Evolutionary conservation across 1,139 yeast species (phyloP), one percentile per base, ranked within the genome.

Genomic region (Candida mesenterica): DNA sequence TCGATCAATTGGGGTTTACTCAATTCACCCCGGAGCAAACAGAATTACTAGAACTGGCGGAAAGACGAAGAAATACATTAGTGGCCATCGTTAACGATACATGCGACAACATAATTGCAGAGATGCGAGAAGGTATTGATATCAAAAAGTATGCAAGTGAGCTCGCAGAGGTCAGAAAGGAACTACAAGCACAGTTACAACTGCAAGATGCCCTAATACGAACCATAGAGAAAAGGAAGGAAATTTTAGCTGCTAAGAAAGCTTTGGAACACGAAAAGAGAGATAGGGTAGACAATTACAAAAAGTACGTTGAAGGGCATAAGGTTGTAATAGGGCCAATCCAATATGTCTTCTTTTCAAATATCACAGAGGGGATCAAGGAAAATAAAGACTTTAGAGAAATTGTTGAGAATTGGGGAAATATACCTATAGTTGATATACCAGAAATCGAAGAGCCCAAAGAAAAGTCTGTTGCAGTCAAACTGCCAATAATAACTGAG

Each of bases 51-150:
- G 54, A 17, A 41, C 41, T 28, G 3, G 31, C 29, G 15, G 33
- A 32, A 24, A 28, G 30, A 9, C 40, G 45, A 27, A 48, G 72
- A 28, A 66, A 68, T 43, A 46, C 49, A n/a, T 37, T 65, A 24
- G 57, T 69, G 15, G 49, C 52, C 17, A 48, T 42, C 20, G 59
- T 68, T 26, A 68, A 69, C 45, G 54, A 53, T 25, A 51, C 63
- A 4, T 53, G 62, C 15, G 74, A 68, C 29, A 34, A 36, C 7
- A 38, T 45, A 6, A 42, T 45, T 31, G 33, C 34, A 12, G 49
- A 45, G 20, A 45, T 45, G 46, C 36, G 45, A 29, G 45, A 41
- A 5, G 42, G 41, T 20, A 38, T 46, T 17, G 55, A 57, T 16
- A 57, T 59, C n/a, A 50, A 50, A n/a, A 38, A 41, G 24, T 63